Evolutionary conservation across 179 eudicot genomes (phyloP).

Genomic region (Vitellaria paradoxa): DNA sequence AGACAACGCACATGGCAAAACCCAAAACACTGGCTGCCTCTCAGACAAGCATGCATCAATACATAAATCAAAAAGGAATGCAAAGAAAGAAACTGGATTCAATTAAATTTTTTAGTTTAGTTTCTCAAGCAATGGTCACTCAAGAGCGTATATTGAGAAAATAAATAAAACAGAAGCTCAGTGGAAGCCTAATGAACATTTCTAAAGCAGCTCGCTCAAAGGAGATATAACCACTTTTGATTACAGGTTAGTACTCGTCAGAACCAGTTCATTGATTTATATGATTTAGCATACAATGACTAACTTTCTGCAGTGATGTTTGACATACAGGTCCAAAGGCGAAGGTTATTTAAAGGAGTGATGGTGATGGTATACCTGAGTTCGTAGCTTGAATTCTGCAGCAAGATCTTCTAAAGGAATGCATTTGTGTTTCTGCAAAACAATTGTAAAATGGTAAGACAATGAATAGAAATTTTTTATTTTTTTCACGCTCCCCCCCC

Average conservation of each 20-base stretch:
- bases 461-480: no score
- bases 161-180: background rate
- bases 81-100: background rate
- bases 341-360: background rate
- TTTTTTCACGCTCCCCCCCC: no score
- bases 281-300: background rate
- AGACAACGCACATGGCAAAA: background rate
- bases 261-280: background rate
- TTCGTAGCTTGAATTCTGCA: constrained; percentile 90
- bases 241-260: background rate
- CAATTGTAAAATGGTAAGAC: background rate
- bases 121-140: background rate
- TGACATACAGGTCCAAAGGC: background rate
- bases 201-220: background rate
- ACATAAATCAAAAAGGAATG: background rate
- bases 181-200: background rate
- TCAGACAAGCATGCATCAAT: background rate
- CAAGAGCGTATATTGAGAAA: background rate
- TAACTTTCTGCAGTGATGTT: background rate
- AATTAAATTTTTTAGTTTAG: background rate
- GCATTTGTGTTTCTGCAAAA: constrained; percentile 84
- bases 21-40: background rate
- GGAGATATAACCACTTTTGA: background rate
- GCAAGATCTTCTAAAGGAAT: constrained; percentile 95
- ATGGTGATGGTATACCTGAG: constrained; percentile 52